These are phyloP conservation scores for Lentinula boryana DNA, from an alignment of 768 basidiomycete species.

Conservation along the genomic window DNA sequence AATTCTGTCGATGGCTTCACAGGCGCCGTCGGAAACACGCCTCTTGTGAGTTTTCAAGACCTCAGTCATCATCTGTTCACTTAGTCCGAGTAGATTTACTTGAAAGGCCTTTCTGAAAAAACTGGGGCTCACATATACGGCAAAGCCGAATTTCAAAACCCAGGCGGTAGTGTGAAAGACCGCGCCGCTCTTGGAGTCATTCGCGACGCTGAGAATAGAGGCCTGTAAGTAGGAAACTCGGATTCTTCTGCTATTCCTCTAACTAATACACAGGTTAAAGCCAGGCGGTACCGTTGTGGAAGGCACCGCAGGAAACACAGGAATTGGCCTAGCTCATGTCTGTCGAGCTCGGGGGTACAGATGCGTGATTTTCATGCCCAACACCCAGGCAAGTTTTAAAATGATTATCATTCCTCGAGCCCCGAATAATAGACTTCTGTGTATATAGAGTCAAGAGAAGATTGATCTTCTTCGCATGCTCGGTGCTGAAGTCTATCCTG, in stretches of 20 bases:
- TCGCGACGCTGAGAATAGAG: slow-evolving; percentile 78
- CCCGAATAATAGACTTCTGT: neutral
- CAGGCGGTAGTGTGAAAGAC: slow-evolving; percentile 97
- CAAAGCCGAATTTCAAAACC: slow-evolving; percentile 99
- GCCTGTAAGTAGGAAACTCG: slow-evolving; percentile 45
- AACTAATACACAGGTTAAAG: slow-evolving; percentile 46
- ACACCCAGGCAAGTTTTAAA: slow-evolving; percentile 61
- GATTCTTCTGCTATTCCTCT: neutral
- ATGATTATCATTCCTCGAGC: neutral
- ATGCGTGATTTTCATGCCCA: slow-evolving; percentile 99
- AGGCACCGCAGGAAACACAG: slow-evolving; percentile 97
- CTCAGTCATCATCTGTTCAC: neutral
- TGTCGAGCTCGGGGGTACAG: slow-evolving; percentile 91
- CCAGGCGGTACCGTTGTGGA: slow-evolving; percentile 97
- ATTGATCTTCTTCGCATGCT: slow-evolving; percentile 97
- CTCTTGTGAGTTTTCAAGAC: slow-evolving; percentile 52
- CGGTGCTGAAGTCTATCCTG: slow-evolving; percentile 93
- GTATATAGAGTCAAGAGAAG: slow-evolving; percentile 91
- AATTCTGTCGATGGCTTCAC: slow-evolving; percentile 69
- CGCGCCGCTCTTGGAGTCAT: slow-evolving; percentile 90
- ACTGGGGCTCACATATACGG: slow-evolving; percentile 82
- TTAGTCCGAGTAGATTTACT: slow-evolving; percentile 55
- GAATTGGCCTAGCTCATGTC: slow-evolving; percentile 92
- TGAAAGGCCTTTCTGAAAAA: slow-evolving; percentile 75
- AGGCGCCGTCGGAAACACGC: slow-evolving; percentile 90